Conservation (phyloP, 768 basidiomycete species). For the Phanerochaete sordida region DNA sequence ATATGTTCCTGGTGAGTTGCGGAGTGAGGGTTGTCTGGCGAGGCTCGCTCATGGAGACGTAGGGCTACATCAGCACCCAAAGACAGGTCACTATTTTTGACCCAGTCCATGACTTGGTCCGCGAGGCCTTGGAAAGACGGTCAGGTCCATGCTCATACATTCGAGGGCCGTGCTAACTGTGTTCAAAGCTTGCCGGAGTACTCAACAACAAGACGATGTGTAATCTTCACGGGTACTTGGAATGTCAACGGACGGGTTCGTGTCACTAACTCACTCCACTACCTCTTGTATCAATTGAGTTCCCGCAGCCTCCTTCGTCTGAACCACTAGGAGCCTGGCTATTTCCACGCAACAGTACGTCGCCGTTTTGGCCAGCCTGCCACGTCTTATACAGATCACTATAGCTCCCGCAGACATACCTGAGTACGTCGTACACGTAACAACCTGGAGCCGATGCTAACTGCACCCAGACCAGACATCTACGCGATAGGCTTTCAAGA, state of each 20-base stretch:
- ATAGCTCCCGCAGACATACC: constrained; percentile 27
- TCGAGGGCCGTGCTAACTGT: not conserved
- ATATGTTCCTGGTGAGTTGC: constrained; percentile 81
- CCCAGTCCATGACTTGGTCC: constrained; percentile 87
- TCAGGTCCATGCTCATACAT: constrained; percentile 23
- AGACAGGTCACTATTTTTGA: constrained; percentile 88
- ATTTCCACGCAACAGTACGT: constrained; percentile 77
- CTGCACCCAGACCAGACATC: constrained; percentile 68
- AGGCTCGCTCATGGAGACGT: not conserved
- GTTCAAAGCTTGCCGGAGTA: constrained; percentile 70
- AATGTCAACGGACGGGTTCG: constrained; percentile 88
- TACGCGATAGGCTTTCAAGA: constrained; percentile 94
- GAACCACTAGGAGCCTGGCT: constrained; percentile 90
- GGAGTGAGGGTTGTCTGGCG: not conserved
- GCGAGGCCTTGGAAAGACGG: constrained; percentile 68
- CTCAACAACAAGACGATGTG: constrained; percentile 68
- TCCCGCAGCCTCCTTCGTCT: constrained; percentile 62
- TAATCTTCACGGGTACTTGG: constrained; percentile 90
- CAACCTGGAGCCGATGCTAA: not conserved
- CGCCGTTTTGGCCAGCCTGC: not conserved
- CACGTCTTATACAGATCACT: not conserved
- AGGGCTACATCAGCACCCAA: constrained; percentile 94
- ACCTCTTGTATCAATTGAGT: constrained; percentile 6
- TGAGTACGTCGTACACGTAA: constrained; percentile 42
- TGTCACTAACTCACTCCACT: not conserved